Conservation (phyloP, 306 rosid species). For the Prunus padus region DNA sequence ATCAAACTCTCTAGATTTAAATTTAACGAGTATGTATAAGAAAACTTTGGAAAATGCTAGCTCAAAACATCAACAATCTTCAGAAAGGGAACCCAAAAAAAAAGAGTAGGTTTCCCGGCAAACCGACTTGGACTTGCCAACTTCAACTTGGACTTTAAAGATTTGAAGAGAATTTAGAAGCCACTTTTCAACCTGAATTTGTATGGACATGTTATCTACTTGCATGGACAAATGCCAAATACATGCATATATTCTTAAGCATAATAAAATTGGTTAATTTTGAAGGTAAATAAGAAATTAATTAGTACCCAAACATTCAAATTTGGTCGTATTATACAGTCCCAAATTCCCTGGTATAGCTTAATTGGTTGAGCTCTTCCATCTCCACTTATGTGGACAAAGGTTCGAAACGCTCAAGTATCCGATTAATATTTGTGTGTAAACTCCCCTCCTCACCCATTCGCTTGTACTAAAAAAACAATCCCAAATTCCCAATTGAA, state of each 20-base stretch:
- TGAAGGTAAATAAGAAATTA: not conserved
- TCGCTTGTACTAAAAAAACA: too few relatives aligned
- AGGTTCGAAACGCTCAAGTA: fast-evolving
- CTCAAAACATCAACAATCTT: too few relatives aligned
- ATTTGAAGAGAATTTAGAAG: not conserved
- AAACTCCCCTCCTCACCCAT: too few relatives aligned
- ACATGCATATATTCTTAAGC: not conserved
- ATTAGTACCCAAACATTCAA: not conserved
- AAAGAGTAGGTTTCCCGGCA: too few relatives aligned
- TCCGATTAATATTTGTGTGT: too few relatives aligned
- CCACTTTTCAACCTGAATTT: not conserved
- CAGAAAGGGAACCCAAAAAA: too few relatives aligned
- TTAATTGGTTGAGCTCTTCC: too few relatives aligned
- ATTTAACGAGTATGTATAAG: not conserved
- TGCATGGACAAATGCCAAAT: not conserved
- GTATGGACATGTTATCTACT: not conserved
- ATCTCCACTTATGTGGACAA: too few relatives aligned
- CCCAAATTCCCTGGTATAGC: too few relatives aligned
- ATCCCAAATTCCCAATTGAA: too few relatives aligned
- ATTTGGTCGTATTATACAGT: too few relatives aligned
- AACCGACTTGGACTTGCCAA: not conserved
- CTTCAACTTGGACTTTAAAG: not conserved
- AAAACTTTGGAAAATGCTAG: not conserved
- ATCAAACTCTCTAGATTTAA: not conserved
- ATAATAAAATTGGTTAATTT: not conserved